phyloP scores from a whole-genome alignment of 768 basidiomycete genomes.

The Cantharellus anzutake region DNA sequence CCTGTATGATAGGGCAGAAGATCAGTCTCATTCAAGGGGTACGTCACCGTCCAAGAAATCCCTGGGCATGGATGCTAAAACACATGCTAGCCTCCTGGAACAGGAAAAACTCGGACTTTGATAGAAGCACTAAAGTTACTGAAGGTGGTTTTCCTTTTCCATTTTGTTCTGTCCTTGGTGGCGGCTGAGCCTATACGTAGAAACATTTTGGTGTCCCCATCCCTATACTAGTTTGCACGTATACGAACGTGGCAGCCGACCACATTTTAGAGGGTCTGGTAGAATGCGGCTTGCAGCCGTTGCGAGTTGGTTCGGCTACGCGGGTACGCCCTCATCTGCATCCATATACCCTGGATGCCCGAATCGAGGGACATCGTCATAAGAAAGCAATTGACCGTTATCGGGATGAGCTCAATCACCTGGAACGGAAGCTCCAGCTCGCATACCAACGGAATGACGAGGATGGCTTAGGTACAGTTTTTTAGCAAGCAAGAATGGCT shows the following conservation, averaged over 20 bases:
- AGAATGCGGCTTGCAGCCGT: conserved; percentile 38
- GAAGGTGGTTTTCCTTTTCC: conserved; percentile 28
- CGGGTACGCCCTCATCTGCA: conserved; percentile 37
- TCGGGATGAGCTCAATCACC: conserved; percentile 29
- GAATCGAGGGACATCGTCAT: conserved; percentile 41
- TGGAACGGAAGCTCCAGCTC: conserved; percentile 48
- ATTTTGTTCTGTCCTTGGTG: background rate
- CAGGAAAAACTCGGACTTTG: conserved; percentile 85
- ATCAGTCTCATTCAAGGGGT: conserved; percentile 79
- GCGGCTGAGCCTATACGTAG: conserved; percentile 19
- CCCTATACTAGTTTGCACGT: conserved; percentile 81
- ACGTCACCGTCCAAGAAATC: conserved; percentile 15
- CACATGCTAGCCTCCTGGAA: conserved; percentile 54
- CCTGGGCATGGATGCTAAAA: conserved; percentile 3
- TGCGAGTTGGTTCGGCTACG: conserved; percentile 53
- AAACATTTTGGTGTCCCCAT: conserved; percentile 62
- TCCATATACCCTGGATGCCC: conserved; percentile 41
- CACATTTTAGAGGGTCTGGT: conserved; percentile 66
- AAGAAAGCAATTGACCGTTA: conserved; percentile 18
- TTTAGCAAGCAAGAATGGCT: background rate
- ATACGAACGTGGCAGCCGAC: conserved; percentile 86
- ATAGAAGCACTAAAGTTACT: conserved; percentile 67
- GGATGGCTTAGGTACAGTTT: conserved; percentile 52
- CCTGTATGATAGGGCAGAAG: conserved; percentile 66
- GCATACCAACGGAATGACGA: no score